Conservation (phyloP, 805 yeast species). For the Teunomyces barrocoloradensis region DNA sequence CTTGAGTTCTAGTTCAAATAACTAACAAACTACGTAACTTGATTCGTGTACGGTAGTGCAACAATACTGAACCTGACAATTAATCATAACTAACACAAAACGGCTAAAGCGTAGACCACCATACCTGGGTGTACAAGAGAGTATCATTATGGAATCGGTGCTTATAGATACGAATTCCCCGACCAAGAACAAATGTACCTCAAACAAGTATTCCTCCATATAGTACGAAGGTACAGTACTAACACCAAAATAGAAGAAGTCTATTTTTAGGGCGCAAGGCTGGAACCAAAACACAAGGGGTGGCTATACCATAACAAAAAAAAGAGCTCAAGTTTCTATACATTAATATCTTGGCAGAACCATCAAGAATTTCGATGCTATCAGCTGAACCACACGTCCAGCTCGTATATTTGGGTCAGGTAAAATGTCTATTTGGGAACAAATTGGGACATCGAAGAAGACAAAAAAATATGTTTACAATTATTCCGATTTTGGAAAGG, state of each 20-base stretch:
- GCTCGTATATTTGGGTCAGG: neutral
- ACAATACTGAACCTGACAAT: neutral
- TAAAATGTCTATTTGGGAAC: neutral
- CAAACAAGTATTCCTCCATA: neutral
- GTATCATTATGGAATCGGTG: neutral
- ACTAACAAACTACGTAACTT: no score
- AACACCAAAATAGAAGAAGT: neutral
- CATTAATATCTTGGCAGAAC: neutral
- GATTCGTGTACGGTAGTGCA: neutral
- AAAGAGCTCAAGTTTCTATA: neutral
- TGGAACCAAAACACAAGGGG: neutral
- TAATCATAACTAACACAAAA: neutral
- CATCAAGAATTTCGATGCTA: neutral
- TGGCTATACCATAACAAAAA: neutral
- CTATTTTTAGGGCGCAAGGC: neutral
- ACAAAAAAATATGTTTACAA: slow-evolving; percentile 7
- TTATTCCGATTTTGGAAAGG: slow-evolving; percentile 10
- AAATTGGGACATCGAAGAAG: neutral
- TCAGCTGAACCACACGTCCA: neutral
- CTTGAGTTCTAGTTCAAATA: no score
- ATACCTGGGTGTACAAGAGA: neutral
- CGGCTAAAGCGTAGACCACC: neutral
- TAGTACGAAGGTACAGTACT: neutral
- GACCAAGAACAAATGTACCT: neutral
- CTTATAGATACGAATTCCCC: neutral